Evolutionary conservation across 2,329 filamentous ascomycete species (phyloP), one percentile per base, ranked within the genome.

Genomic region (Berkeleyomyces rouxiae): DNA sequence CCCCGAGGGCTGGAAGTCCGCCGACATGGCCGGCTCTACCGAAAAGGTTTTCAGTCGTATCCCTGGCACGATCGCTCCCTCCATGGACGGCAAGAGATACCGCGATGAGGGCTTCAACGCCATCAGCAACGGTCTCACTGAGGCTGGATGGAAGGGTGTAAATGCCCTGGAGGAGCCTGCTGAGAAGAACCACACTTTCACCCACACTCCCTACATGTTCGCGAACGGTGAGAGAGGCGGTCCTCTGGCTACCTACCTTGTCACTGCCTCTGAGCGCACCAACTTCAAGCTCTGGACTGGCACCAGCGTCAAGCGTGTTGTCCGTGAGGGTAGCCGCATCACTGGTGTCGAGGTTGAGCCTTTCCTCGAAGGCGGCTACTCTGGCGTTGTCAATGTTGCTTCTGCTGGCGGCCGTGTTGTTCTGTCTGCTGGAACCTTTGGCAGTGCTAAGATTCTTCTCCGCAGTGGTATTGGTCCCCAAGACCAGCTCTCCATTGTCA

Each of bases 211-310:
- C 36, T 87, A 82, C 74, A 86, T 88, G 82, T 87, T 83, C 70
- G 74, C 75, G 4, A 74, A 83, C 55, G 85, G 84, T 60, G 82
- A 87, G 71, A 77, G 86, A 65, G 82, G 82, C 53, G 86, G 87
- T 0, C 86, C 86, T 10, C 75, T 89, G 70, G 82, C 82, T 7
- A 87, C 86, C 0, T 90, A 90, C 68, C 79, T 90, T 1, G 82
- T 84, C 3, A 76, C 78, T 16, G 84, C 84, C 1, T 76, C 77
- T 58, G 74, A 74, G 49, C 77, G 82, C 64, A 72, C 75, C 46
- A 87, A 88, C 73, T 89, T 90, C 73, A 77, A 81, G 61, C 74
- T 90, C 58, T 82, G 82, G 76, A 80, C 80, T 23, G 82, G 84
- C 69, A 86, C 84, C 2, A 78, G 80, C 53, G 85, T 87, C n/a